These are phyloP conservation scores for Penicillium freii DNA, from an alignment of 2,329 filamentous ascomycete species.

Conservation along the genomic window DNA sequence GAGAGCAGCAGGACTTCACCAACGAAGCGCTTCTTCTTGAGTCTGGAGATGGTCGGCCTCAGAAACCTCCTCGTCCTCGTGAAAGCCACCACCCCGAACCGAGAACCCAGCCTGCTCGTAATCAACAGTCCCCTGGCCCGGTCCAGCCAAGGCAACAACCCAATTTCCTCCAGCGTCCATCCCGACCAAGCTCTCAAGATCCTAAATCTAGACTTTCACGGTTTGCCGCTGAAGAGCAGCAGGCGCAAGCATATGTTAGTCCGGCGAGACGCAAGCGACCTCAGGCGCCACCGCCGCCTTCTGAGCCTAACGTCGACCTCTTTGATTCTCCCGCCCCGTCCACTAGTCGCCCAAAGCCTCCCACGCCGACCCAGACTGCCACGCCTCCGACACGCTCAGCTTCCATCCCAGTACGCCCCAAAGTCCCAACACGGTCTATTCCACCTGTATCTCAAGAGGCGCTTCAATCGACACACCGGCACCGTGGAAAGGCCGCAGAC, in stretches of 20 bases:
- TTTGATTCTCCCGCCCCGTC: constrained; percentile 51
- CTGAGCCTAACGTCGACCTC: constrained; percentile 59
- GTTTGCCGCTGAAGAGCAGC: constrained; percentile 74
- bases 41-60: constrained; percentile 29
- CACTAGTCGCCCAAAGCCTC: constrained; percentile 33
- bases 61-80: constrained; percentile 27
- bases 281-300: constrained; percentile 45
- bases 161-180: constrained; percentile 58
- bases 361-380: constrained; percentile 38
- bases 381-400: constrained; percentile 45
- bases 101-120: constrained; percentile 20
- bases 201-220: constrained; percentile 65
- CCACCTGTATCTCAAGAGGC: constrained; percentile 68
- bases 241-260: constrained; percentile 80
- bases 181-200: constrained; percentile 45
- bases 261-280: constrained; percentile 72
- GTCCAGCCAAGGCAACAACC: constrained; percentile 31
- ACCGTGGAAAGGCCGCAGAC: constrained; percentile 76
- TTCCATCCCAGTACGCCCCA: constrained; percentile 47
- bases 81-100: constrained; percentile 22
- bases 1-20: constrained; percentile 46
- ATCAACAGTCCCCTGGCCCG: constrained; percentile 23
- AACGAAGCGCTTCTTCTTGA: constrained; percentile 55
- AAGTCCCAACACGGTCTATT: constrained; percentile 49
- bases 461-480: constrained; percentile 71